Conservation (phyloP, 345 rosid species). For the Citrus medica region DNA sequence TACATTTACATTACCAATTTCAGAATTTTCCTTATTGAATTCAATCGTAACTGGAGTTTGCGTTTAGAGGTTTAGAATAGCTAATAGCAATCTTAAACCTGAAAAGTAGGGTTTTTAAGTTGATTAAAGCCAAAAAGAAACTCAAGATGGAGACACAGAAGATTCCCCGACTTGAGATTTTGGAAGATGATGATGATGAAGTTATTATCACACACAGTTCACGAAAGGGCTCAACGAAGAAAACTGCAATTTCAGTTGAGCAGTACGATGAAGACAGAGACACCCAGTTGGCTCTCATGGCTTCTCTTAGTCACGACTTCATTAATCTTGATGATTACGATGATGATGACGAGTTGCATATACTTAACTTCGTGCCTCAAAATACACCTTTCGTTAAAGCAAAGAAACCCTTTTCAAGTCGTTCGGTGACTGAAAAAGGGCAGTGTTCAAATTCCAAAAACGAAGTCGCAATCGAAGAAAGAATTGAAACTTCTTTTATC, state of each 20-base stretch:
- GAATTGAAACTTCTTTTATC: constrained; percentile 7
- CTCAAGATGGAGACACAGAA: background rate
- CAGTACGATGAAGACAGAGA: constrained; percentile 33
- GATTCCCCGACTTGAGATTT: background rate
- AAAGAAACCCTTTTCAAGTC: background rate
- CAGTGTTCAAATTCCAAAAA: constrained; percentile 3
- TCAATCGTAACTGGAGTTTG: background rate
- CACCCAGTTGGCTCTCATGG: constrained; percentile 16
- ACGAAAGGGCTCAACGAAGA: constrained; percentile 26
- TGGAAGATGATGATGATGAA: constrained; percentile 14
- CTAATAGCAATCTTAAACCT: background rate
- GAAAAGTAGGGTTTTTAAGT: background rate
- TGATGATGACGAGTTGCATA: background rate
- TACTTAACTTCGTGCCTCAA: background rate
- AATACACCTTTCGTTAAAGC: background rate
- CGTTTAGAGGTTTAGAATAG: no score
- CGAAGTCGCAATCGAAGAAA: no score
- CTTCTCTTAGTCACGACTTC: constrained; percentile 9
- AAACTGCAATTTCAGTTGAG: constrained; percentile 41
- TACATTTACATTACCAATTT: background rate
- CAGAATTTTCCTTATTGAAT: background rate
- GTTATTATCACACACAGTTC: constrained; percentile 14
- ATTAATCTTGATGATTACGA: background rate
- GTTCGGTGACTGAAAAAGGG: background rate
- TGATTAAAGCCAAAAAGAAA: background rate